Conservation (phyloP, 78 protist genomes). For the Dictyostelium capitatum region DNA sequence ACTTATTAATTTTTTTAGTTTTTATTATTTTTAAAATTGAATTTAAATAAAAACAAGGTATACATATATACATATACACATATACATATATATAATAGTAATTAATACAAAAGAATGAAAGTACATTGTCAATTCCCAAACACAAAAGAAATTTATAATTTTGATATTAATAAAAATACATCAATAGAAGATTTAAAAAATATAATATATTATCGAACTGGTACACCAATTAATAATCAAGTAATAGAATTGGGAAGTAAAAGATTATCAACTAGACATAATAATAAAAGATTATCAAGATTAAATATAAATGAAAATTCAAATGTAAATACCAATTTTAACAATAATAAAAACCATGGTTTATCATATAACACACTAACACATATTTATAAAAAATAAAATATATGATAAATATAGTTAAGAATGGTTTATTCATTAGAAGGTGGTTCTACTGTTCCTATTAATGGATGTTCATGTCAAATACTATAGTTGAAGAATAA, state of each 20-base stretch:
- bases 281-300: constrained; percentile 1
- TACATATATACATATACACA: neutral
- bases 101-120: constrained; percentile 13
- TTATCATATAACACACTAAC: no score
- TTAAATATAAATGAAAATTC: neutral
- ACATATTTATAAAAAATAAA: no score
- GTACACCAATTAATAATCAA: constrained; percentile 17
- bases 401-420: no score
- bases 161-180: neutral
- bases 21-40: neutral
- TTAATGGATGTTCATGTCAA: neutral
- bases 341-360: no score
- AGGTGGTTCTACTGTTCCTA: neutral
- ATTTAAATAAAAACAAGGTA: neutral
- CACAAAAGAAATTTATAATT: neutral
- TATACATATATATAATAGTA: neutral
- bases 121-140: constrained; percentile 19
- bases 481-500: neutral
- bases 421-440: constrained; percentile 13
- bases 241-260: constrained; percentile 5
- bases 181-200: constrained; percentile 5
- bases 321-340: neutral
- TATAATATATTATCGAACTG: constrained; percentile 16
- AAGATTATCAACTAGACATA: constrained; percentile 20
- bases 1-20: no score